Conservation (phyloP, 768 basidiomycete genomes). For the Naganishia vishniacii region DNA sequence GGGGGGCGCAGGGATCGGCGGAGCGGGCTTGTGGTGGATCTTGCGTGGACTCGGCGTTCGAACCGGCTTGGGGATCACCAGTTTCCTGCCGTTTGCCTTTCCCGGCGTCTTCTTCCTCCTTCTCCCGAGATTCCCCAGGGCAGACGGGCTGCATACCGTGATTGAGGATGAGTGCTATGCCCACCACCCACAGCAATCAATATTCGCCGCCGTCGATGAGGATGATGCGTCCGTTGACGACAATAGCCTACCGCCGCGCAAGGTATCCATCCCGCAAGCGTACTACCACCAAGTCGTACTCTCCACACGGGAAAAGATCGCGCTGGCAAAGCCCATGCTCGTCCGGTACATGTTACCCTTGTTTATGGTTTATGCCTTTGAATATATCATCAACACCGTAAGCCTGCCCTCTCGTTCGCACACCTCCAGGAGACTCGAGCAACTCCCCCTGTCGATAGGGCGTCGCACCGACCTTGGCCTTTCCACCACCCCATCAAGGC, state of each 20-base stretch:
- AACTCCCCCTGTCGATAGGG: constrained; percentile 54
- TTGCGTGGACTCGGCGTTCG: constrained; percentile 77
- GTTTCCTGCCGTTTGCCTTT: constrained; percentile 69
- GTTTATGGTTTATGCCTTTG: constrained; percentile 59
- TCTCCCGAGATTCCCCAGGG: constrained; percentile 61
- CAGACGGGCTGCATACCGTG: constrained; percentile 32
- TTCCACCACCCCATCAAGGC: constrained; percentile 67
- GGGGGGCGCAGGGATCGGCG: constrained; percentile 85
- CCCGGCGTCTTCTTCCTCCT: constrained; percentile 71
- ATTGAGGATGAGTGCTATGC: constrained; percentile 6
- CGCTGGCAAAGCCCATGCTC: constrained; percentile 71
- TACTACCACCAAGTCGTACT: constrained; percentile 49
- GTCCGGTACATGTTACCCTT: constrained; percentile 86
- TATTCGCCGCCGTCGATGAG: constrained; percentile 23
- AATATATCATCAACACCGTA: constrained; percentile 52
- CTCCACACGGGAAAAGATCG: constrained; percentile 69
- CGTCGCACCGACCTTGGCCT: constrained; percentile 80
- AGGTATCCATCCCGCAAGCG: constrained; percentile 37
- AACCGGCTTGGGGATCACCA: constrained; percentile 64
- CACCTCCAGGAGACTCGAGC: neutral
- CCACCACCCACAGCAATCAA: constrained; percentile 21
- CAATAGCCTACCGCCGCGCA: neutral
- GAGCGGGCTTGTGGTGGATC: constrained; percentile 93
- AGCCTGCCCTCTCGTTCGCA: constrained; percentile 34
- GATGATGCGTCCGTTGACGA: constrained; percentile 41